These are phyloP conservation scores for Claviceps pusilla DNA, from an alignment of 2,329 filamentous ascomycete genomes.

Conservation along the genomic window DNA sequence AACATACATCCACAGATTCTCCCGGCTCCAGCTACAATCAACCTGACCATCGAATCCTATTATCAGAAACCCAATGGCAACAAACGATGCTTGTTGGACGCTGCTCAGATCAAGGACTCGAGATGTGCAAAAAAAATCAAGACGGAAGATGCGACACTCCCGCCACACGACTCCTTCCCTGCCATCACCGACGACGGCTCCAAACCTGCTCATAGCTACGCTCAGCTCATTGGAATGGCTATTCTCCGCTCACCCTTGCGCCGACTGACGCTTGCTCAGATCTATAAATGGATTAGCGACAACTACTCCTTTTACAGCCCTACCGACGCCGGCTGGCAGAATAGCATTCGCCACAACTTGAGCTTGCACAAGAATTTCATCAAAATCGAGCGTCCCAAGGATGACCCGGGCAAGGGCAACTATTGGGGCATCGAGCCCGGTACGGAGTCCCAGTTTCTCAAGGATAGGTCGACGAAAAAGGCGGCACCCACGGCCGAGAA, in stretches of 20 bases:
- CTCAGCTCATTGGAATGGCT: conserved; percentile 89
- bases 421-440: conserved; percentile 93
- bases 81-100: conserved; percentile 55
- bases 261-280: conserved; percentile 78
- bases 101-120: conserved; percentile 55
- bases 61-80: conserved; percentile 34
- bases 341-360: conserved; percentile 95
- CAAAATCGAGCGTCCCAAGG: conserved; percentile 90
- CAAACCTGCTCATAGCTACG: conserved; percentile 88
- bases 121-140: conserved; percentile 54
- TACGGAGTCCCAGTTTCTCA: conserved; percentile 77
- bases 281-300: conserved; percentile 99
- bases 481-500: conserved; percentile 40
- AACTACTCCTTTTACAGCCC: conserved; percentile 78
- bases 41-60: conserved; percentile 35
- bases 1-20: conserved; percentile 38
- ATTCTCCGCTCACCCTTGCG: conserved; percentile 75
- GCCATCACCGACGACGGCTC: conserved; percentile 67
- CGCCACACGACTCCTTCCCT: conserved; percentile 67
- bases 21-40: conserved; percentile 31
- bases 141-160: conserved; percentile 40
- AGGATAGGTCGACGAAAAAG: conserved; percentile 61
- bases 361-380: conserved; percentile 93
- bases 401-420: conserved; percentile 92
- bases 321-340: conserved; percentile 87